Evolutionary conservation across 306 rosid genomes (phyloP).

Genomic region (Glycyrrhiza uralensis): DNA sequence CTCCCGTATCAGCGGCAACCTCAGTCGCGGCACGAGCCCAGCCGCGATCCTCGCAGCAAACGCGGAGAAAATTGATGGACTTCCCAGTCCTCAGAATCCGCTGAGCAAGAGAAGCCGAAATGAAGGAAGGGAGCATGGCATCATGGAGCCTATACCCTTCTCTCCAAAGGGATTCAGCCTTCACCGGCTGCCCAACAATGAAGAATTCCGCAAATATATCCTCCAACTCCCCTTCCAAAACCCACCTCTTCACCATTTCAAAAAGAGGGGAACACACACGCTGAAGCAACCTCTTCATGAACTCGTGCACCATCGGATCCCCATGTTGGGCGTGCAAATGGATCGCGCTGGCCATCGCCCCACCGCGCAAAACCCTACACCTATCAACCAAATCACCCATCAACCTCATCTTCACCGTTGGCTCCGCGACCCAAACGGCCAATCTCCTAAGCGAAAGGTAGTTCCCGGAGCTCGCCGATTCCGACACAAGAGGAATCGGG

Average conservation of each 20-base stretch:
- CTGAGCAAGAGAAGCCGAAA: constrained; percentile 89
- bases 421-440: constrained; percentile 92
- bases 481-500: constrained; percentile 76
- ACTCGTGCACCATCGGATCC: constrained; percentile 86
- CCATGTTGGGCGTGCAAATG: constrained; percentile 95
- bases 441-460: constrained; percentile 86
- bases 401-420: constrained; percentile 84
- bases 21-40: constrained; percentile 87
- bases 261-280: constrained; percentile 88
- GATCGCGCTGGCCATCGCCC: constrained; percentile 89
- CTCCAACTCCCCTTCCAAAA: constrained; percentile 91
- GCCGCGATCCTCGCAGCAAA: constrained; percentile 91
- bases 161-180: constrained; percentile 97
- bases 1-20: constrained; percentile 77
- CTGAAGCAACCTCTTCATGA: constrained; percentile 70
- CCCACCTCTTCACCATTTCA: constrained; percentile 96
- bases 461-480: constrained; percentile 53
- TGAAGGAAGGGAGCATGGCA: constrained; percentile 93
- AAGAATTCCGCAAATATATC: constrained; percentile 88
- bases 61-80: constrained; percentile 90
- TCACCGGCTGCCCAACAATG: constrained; percentile 85
- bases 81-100: constrained; percentile 92
- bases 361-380: constrained; percentile 82
- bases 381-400: constrained; percentile 95
- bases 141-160: constrained; percentile 87